Evolutionary conservation across 1,284 basidiomycete genomes (phyloP).

Genomic region (Coniophora puteana): DNA sequence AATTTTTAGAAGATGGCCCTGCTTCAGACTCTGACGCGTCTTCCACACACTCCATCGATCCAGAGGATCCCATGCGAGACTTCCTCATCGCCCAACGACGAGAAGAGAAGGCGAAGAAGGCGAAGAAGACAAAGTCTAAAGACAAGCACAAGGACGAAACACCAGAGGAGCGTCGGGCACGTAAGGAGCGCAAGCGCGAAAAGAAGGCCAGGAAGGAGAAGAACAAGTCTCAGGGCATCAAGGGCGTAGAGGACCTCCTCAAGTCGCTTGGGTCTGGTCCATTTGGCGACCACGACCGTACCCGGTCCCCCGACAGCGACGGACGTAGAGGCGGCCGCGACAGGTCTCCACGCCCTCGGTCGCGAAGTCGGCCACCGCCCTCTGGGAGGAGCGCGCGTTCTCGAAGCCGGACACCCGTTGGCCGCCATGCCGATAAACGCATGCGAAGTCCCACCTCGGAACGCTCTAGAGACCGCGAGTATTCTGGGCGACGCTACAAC

Average conservation of each 20-base stretch:
- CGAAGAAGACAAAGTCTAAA: constrained; percentile 52
- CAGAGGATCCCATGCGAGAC: constrained; percentile 97
- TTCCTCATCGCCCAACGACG: constrained; percentile 72
- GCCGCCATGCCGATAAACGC: constrained; percentile 7
- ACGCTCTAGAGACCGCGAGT: background rate
- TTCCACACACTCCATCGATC: constrained; percentile 75
- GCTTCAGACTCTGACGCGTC: constrained; percentile 63
- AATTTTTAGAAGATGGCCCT: constrained; percentile 43
- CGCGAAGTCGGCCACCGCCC: constrained; percentile 15
- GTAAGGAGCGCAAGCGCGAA: constrained; percentile 65
- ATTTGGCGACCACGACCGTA: constrained; percentile 6
- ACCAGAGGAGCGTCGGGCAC: constrained; percentile 67
- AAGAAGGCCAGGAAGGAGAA: constrained; percentile 48
- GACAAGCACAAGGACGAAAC: constrained; percentile 69
- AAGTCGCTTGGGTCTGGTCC: constrained; percentile 24
- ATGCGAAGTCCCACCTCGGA: constrained; percentile 17
- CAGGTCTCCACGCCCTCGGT: constrained; percentile 9
- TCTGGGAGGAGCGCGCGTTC: constrained; percentile 3
- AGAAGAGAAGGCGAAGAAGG: constrained; percentile 65
- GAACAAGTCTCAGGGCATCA: constrained; percentile 37
- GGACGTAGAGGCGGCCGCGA: too few species aligned
- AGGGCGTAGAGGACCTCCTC: constrained; percentile 41
- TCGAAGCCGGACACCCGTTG: constrained; percentile 3
- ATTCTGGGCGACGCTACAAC: too few species aligned
- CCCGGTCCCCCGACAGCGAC: constrained; percentile 7